Base-by-base conservation (phyloP, 2,329 filamentous ascomycete genomes). In the Penicillium digitatum region DNA sequence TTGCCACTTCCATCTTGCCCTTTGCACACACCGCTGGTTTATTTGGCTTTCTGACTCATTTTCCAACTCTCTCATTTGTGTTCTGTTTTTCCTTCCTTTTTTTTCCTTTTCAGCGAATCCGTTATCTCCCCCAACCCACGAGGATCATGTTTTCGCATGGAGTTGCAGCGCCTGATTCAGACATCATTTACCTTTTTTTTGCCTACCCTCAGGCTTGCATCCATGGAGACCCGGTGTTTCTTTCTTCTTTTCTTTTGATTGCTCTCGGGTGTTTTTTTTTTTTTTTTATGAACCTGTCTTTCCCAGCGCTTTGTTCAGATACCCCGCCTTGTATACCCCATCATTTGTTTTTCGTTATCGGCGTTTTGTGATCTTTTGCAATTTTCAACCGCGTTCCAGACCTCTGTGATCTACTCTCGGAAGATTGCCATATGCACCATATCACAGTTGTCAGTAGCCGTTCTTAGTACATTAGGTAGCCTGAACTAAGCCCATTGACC, bases 241-340 rank as follows among this genome's bases (percentile, higher is more conserved):
- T 32, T 26, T 52, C n/a, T 54, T 27, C 26, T 27, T 37, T 43
- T 9, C 39, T 57, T 40, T 51, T 56, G 47, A 47, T 55, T 55
- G 38, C 40, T 55, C 29, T 38, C 48, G 35, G 29, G n/a, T n/a
- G n/a, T n/a, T n/a, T n/a, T n/a, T n/a, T n/a, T n/a, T n/a, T n/a
- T 42, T 40, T 52, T 60, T 60, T 57, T 44, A 43, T 52, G 62
- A 60, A 55, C 44, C 32, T 57, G 39, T 50, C 42, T 47, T 45
- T 50, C 46, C 42, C 48, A 56, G 62, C 63, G 63, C 59, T 55
- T 62, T 54, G 53, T 48, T 49, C 51, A 52, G 52, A 60, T 59
- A 58, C 57, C 59, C 62, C 50, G 34, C 63, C 39, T 47, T 59
- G 56, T 58, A 61, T 56, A 50, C 38, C 43, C 48, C 45, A 52